phyloP scores from a whole-genome alignment of 257 asterid species.

The Asclepias syriaca region DNA sequence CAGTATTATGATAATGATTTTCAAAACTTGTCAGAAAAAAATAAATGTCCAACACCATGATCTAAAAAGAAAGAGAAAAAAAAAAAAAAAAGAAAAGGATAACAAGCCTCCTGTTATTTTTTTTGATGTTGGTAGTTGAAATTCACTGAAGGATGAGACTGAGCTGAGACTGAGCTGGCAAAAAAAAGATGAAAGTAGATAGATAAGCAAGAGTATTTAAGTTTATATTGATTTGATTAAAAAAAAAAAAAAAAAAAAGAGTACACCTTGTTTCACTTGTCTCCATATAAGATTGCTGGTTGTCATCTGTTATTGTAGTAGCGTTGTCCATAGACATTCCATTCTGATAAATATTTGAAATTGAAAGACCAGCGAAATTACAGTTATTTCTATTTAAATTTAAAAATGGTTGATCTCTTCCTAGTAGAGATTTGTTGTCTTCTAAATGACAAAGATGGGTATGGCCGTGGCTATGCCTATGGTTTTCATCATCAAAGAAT shows the following conservation, averaged over 20 bases:
- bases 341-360: constrained; percentile 9
- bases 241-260: no score
- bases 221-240: no score
- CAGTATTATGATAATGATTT: no score
- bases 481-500: constrained; percentile 7
- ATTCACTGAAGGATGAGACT: constrained; percentile 27
- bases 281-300: constrained; percentile 37
- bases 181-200: no score
- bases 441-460: constrained; percentile 5
- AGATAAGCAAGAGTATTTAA: no score
- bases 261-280: constrained; percentile 39
- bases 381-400: constrained; percentile 4
- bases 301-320: constrained; percentile 22
- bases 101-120: no score
- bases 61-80: no score
- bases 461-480: no score
- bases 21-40: no score
- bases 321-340: constrained; percentile 14
- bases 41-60: no score
- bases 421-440: background rate
- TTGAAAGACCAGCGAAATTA: background rate
- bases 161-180: constrained; percentile 29
- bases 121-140: background rate
- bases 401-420: constrained; percentile 14
- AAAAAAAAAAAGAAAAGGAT: no score